phyloP scores from a whole-genome alignment of 2,329 filamentous ascomycete genomes.

The Pyrenochaeta sp. region DNA sequence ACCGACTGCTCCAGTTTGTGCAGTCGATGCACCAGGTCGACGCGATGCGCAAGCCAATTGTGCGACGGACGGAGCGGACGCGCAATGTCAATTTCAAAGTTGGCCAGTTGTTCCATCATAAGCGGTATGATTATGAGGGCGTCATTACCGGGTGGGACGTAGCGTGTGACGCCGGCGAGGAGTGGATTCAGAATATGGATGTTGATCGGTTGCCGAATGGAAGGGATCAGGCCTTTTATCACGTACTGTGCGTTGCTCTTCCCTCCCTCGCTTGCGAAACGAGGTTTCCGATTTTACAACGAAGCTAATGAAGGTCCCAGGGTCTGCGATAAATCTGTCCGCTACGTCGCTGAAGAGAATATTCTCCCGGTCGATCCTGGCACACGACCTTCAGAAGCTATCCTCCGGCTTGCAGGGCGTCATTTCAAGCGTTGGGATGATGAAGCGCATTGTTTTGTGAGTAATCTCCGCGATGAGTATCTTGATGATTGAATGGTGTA shows the following conservation, averaged over 20 bases:
- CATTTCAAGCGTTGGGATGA: conserved; percentile 88
- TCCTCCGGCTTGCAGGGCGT: conserved; percentile 77
- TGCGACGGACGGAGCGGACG: conserved; percentile 16
- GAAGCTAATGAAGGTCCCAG: too few species aligned
- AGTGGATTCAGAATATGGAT: conserved; percentile 69
- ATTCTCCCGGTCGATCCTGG: conserved; percentile 59
- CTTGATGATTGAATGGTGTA: conserved; percentile 75
- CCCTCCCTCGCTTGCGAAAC: conserved; percentile 39
- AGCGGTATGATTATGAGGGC: conserved; percentile 78
- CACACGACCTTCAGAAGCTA: conserved; percentile 59
- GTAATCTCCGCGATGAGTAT: conserved; percentile 82
- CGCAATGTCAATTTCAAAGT: conserved; percentile 53
- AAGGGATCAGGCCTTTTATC: conserved; percentile 78
- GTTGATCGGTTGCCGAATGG: conserved; percentile 67
- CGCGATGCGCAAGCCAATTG: conserved; percentile 56
- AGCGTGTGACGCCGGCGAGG: conserved; percentile 64
- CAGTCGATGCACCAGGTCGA: conserved; percentile 65
- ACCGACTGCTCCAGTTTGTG: conserved; percentile 61
- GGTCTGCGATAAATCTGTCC: conserved; percentile 70
- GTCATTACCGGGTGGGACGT: conserved; percentile 88
- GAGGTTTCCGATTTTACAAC: too few species aligned
- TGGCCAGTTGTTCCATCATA: conserved; percentile 85
- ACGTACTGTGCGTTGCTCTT: conserved; percentile 74
- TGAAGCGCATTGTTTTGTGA: conserved; percentile 73
- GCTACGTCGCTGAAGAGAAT: conserved; percentile 83